phyloP scores from a whole-genome alignment of 1,284 basidiomycete species.

The Ustilago nuda region DNA sequence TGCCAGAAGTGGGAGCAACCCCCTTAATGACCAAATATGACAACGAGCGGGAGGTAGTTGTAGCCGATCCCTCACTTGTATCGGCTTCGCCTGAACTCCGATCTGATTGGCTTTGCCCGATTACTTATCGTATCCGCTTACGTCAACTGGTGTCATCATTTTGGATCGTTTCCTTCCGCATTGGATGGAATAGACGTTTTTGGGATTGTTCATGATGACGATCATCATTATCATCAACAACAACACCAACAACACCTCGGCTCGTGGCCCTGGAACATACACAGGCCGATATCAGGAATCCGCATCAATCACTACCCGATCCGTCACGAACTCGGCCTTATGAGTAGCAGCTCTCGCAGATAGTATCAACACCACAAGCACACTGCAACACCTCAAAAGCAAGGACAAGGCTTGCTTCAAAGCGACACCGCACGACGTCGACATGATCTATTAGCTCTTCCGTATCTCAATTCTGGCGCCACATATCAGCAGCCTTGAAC shows the following conservation, averaged over 20 bases:
- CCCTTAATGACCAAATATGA: too few relatives aligned
- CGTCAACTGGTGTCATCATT: too few relatives aligned
- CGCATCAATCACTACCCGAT: neutral
- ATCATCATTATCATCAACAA: too few relatives aligned
- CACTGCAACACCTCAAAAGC: neutral
- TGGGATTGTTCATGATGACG: too few relatives aligned
- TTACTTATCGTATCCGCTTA: too few relatives aligned
- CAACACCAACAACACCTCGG: neutral
- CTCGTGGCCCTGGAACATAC: neutral
- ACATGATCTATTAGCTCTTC: neutral
- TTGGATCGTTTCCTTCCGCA: too few relatives aligned
- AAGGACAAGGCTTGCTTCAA: neutral
- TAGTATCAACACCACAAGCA: neutral
- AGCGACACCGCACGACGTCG: neutral
- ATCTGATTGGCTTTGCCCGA: too few relatives aligned
- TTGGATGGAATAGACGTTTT: too few relatives aligned
- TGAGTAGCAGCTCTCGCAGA: neutral
- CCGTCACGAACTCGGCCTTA: neutral
- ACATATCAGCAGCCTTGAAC: neutral
- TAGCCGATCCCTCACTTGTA: too few relatives aligned
- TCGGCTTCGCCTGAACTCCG: too few relatives aligned
- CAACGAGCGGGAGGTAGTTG: too few relatives aligned
- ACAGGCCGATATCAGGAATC: neutral
- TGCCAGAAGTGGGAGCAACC: too few relatives aligned
- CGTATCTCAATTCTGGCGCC: neutral